Percentiles rank a stretch among this genome's conserved stretches.
These are phyloP conservation scores for Termitomyces sp. DNA, from an alignment of 768 basidiomycete species.

Conservation along the genomic window DNA sequence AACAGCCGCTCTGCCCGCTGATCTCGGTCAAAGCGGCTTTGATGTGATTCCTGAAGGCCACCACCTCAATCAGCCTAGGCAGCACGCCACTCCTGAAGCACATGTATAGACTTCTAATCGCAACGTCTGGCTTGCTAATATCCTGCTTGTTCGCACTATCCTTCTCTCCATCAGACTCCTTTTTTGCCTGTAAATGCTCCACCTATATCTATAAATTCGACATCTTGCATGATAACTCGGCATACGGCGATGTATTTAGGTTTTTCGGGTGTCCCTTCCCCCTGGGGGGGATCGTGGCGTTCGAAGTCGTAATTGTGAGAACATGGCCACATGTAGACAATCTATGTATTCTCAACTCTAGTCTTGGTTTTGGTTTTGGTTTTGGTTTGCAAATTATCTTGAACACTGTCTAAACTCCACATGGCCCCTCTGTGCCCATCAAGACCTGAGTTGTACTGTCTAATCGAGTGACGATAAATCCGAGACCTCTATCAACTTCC, in stretches of 20 bases:
- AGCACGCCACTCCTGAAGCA: constrained; percentile 3
- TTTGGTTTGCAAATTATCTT: too few species aligned
- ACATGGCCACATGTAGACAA: not conserved
- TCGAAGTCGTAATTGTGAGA: not conserved
- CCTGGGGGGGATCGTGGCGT: not conserved
- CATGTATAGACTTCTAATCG: not conserved
- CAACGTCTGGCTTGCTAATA: not conserved
- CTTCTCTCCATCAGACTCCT: not conserved
- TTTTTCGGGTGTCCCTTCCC: not conserved
- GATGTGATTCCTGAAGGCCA: constrained; percentile 67
- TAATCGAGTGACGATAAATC: not conserved
- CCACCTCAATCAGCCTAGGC: constrained; percentile 13
- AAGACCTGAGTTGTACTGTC: not conserved
- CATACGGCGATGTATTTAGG: not conserved
- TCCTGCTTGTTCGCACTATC: not conserved
- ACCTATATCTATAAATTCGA: not conserved
- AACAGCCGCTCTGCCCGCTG: constrained; percentile 76
- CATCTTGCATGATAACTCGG: not conserved
- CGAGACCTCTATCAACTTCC: too few species aligned
- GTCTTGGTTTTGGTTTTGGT: not conserved
- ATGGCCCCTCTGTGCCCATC: not conserved
- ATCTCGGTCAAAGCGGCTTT: constrained; percentile 77
- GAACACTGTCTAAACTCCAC: not conserved
- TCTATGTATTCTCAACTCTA: too few species aligned
- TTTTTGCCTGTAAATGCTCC: not conserved